Percentiles rank a stretch among this genome's conserved stretches.
Conservation (phyloP, 306 rosid species). For the Castanea mollissima region DNA sequence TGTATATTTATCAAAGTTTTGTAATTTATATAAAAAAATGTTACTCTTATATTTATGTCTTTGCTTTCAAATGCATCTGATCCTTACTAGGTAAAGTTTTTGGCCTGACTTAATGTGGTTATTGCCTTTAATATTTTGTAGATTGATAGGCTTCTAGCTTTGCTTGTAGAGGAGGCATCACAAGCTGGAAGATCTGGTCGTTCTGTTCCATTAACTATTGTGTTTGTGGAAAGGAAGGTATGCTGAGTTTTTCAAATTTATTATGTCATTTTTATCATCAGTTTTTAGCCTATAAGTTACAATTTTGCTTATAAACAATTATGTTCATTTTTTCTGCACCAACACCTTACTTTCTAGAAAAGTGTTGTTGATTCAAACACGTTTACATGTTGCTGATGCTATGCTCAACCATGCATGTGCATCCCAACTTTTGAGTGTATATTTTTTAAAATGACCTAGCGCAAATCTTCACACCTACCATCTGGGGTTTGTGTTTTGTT, state of each 20-base stretch:
- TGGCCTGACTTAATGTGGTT: neutral
- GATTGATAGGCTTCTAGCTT: slow-evolving; percentile 75
- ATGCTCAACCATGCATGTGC: neutral
- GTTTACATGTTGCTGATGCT: neutral
- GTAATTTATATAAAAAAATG: too few relatives aligned
- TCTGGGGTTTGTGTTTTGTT: neutral
- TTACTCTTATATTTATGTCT: neutral
- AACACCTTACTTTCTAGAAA: neutral
- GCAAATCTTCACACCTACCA: neutral
- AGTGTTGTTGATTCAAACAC: neutral
- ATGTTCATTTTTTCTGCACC: neutral
- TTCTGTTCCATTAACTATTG: slow-evolving; percentile 74
- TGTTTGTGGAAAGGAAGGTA: slow-evolving; percentile 92
- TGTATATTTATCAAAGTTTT: too few relatives aligned
- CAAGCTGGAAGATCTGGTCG: slow-evolving; percentile 67
- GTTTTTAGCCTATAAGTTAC: neutral
- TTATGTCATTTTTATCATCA: slow-evolving; percentile 11
- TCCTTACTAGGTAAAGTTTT: neutral
- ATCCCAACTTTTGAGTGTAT: neutral
- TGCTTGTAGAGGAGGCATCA: slow-evolving; percentile 80
- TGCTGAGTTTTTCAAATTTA: neutral
- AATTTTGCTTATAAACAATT: neutral
- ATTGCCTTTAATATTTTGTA: slow-evolving; percentile 31
- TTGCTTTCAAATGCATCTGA: neutral
- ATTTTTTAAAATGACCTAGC: neutral